These are phyloP conservation scores for Carex littledalei DNA, from an alignment of 176 grass and related monocot genomes.

Conservation along the genomic window DNA sequence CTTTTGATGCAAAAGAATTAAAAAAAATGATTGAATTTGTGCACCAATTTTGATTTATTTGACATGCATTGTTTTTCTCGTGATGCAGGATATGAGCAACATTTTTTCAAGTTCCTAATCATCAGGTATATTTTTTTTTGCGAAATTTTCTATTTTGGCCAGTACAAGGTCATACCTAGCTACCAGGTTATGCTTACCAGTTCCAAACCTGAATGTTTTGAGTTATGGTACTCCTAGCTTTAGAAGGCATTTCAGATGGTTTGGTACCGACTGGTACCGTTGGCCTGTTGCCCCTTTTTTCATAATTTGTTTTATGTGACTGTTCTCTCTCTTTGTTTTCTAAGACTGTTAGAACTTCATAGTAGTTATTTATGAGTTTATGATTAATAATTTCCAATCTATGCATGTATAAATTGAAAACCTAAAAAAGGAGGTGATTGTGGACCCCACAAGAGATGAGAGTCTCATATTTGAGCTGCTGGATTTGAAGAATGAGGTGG, in stretches of 20 bases:
- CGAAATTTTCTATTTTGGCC: background rate
- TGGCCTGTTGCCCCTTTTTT: background rate
- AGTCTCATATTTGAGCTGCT: conserved; percentile 78
- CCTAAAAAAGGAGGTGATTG: conserved; percentile 48
- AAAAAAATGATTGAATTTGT: background rate
- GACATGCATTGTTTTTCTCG: background rate
- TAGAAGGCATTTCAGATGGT: no score
- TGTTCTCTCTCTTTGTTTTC: no score
- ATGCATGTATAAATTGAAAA: no score
- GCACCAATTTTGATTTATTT: background rate
- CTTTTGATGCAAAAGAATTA: background rate
- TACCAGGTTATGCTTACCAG: no score
- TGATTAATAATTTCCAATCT: no score
- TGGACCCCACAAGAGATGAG: conserved; percentile 71
- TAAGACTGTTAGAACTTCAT: no score
- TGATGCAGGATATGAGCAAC: conserved; percentile 72
- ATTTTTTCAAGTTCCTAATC: conserved; percentile 69
- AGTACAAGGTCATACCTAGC: no score
- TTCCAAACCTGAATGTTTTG: no score
- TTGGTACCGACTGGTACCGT: no score
- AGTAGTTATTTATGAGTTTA: no score
- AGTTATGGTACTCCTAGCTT: no score
- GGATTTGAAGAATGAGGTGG: no score
- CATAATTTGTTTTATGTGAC: background rate
- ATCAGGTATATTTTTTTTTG: conserved; percentile 48